phyloP scores from a whole-genome alignment of 768 basidiomycete species.

The Termitomyces sp. region DNA sequence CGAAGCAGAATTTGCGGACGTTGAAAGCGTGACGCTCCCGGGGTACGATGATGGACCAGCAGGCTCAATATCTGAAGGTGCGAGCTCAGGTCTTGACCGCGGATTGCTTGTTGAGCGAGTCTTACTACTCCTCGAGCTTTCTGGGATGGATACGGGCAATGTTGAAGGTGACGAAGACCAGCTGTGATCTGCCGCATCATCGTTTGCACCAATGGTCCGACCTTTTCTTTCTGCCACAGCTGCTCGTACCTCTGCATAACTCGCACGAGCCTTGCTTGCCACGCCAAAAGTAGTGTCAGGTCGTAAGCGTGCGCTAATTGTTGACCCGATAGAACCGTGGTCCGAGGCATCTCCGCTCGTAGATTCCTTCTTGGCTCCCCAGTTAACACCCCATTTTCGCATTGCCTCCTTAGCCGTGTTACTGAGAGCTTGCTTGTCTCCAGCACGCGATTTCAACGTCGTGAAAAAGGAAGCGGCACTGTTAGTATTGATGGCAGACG shows the following conservation, averaged over 20 bases:
- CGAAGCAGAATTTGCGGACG: conserved; percentile 15
- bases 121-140: conserved; percentile 9
- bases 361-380: conserved; percentile 63
- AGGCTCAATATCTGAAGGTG: neutral
- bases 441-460: conserved; percentile 70
- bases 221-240: conserved; percentile 69
- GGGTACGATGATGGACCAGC: conserved; percentile 12
- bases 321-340: conserved; percentile 33
- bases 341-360: conserved; percentile 41
- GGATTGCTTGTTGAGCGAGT: conserved; percentile 17
- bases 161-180: conserved; percentile 18
- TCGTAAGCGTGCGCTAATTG: conserved; percentile 30
- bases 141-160: conserved; percentile 15
- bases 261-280: conserved; percentile 45
- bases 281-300: conserved; percentile 25
- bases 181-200: conserved; percentile 18
- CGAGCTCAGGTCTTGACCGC: conserved; percentile 4
- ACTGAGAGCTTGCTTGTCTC: conserved; percentile 82
- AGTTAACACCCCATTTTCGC: conserved; percentile 89
- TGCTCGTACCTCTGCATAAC: conserved; percentile 72
- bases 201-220: conserved; percentile 24
- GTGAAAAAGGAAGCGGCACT: conserved; percentile 70
- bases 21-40: conserved; percentile 13
- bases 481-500: conserved; percentile 31
- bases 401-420: conserved; percentile 86